Evolutionary conservation across 2,329 filamentous ascomycete species (phyloP).

Genomic region (Claviceps sp.): DNA sequence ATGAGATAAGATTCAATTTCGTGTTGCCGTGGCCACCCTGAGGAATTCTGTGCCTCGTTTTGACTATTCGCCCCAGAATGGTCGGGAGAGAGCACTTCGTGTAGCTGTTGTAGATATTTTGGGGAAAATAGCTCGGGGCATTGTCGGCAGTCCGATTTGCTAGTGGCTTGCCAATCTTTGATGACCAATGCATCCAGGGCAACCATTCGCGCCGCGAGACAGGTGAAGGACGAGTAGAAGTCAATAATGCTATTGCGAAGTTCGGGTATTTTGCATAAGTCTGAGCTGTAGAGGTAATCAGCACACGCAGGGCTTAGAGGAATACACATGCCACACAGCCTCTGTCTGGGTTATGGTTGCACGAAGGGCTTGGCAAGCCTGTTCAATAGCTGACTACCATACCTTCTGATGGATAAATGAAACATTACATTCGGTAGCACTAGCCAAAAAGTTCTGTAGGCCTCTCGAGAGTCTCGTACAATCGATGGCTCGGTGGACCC

Average conservation of each 20-base stretch:
- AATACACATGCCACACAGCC: neutral
- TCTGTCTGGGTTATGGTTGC: neutral
- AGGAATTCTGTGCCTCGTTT: slow-evolving; percentile 6
- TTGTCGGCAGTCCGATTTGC: slow-evolving; percentile 4
- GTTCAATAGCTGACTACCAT: slow-evolving; percentile 11
- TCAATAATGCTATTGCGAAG: slow-evolving; percentile 18
- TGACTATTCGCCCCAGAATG: slow-evolving; percentile 7
- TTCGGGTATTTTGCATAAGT: slow-evolving; percentile 10
- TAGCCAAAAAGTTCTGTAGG: slow-evolving; percentile 37
- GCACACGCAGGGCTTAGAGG: neutral
- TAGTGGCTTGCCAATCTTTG: slow-evolving; percentile 7
- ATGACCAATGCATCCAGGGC: slow-evolving; percentile 27
- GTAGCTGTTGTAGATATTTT: slow-evolving; percentile 32
- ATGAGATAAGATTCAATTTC: slow-evolving; percentile 23
- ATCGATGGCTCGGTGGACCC: slow-evolving; percentile 18
- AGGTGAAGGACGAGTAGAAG: slow-evolving; percentile 31
- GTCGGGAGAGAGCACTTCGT: slow-evolving; percentile 13
- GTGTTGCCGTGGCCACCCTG: slow-evolving; percentile 7
- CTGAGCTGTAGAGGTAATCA: slow-evolving; percentile 2
- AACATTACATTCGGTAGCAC: slow-evolving; percentile 35
- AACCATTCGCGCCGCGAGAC: slow-evolving; percentile 38
- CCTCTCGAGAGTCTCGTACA: slow-evolving; percentile 29
- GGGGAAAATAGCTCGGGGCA: slow-evolving; percentile 15
- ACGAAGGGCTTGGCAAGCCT: neutral
- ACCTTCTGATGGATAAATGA: slow-evolving; percentile 25